Percentiles rank a stretch among this genome's conserved stretches.
Evolutionary conservation across 2,329 filamentous ascomycete species (phyloP).

Genomic region (Colletotrichum truncatum): DNA sequence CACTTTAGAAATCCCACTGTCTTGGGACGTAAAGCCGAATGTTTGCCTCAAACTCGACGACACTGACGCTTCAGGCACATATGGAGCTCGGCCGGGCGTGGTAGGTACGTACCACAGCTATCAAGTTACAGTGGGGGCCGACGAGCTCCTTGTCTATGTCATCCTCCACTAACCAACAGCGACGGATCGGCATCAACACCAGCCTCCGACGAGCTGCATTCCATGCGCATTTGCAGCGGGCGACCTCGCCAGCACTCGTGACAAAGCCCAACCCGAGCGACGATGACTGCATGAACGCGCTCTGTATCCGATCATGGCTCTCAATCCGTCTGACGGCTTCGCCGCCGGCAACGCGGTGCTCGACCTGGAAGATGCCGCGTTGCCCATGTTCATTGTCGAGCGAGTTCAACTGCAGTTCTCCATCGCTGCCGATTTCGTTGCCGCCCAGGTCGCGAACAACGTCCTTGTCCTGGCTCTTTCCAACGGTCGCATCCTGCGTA

Average conservation of each 20-base stretch:
- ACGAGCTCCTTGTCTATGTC: conserved; percentile 26
- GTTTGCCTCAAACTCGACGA: no score
- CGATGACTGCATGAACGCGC: conserved; percentile 21
- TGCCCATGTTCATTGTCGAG: conserved; percentile 96
- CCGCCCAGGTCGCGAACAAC: conserved; percentile 97
- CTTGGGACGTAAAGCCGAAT: no score
- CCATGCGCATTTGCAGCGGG: conserved; percentile 11
- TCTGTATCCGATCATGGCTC: conserved; percentile 63
- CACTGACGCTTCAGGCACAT: no score
- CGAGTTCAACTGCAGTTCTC: conserved; percentile 93
- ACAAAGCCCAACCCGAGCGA: conserved; percentile 3
- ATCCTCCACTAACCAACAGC: conserved; percentile 25
- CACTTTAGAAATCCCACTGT: no score
- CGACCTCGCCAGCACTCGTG: conserved; percentile 8
- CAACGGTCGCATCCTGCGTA: conserved; percentile 90
- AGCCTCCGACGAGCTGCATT: conserved; percentile 20
- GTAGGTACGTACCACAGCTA: conserved; percentile 23
- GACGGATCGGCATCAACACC: conserved; percentile 16
- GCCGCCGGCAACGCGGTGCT: conserved; percentile 68
- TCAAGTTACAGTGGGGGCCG: conserved; percentile 3
- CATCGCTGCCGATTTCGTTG: conserved; percentile 93
- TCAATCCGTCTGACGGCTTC: conserved; percentile 78
- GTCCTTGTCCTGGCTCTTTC: conserved; percentile 92
- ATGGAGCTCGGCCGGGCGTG: no score
- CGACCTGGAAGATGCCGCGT: conserved; percentile 65